A percentile compares a stretch with the other conserved stretches of the same genome.
phyloP scores from a whole-genome alignment of 2,329 filamentous ascomycete genomes.

The Xylaria sp. region DNA sequence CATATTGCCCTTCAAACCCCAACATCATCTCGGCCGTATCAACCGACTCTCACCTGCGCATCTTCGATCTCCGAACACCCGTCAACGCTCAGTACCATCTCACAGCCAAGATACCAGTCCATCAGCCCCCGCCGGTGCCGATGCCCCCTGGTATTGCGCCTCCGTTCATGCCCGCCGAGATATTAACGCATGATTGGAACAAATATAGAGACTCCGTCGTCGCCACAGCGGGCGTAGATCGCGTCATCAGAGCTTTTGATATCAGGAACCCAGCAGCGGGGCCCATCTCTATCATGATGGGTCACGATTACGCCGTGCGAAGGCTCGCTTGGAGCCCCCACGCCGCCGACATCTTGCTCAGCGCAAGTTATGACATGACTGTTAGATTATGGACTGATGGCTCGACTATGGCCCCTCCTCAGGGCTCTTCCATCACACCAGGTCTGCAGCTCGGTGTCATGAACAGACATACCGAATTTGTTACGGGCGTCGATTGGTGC shows the following conservation, averaged over 20 bases:
- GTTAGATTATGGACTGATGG: constrained; percentile 89
- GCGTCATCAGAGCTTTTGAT: constrained; percentile 83
- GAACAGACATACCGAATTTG: constrained; percentile 92
- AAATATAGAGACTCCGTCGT: constrained; percentile 85
- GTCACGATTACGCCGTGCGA: constrained; percentile 87
- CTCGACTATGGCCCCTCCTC: constrained; percentile 37
- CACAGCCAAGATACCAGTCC: constrained; percentile 75
- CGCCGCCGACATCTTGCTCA: constrained; percentile 79
- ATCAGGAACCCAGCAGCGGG: constrained; percentile 70
- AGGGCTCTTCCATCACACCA: constrained; percentile 37
- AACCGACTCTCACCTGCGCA: constrained; percentile 79
- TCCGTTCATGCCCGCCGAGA: constrained; percentile 63
- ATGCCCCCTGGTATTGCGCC: constrained; percentile 29
- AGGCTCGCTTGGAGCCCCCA: constrained; percentile 90
- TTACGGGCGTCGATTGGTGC: constrained; percentile 96
- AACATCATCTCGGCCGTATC: constrained; percentile 81
- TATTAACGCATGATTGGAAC: constrained; percentile 97
- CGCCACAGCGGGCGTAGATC: constrained; percentile 85
- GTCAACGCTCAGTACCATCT: constrained; percentile 84
- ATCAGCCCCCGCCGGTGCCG: constrained; percentile 55
- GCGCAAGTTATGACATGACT: constrained; percentile 96
- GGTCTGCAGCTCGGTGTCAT: constrained; percentile 78
- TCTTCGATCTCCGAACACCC: constrained; percentile 89
- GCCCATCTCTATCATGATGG: constrained; percentile 67
- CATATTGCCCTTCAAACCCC: constrained; percentile 84